Evolutionary conservation across 768 basidiomycete genomes (phyloP).

Genomic region (Suillus decipiens): DNA sequence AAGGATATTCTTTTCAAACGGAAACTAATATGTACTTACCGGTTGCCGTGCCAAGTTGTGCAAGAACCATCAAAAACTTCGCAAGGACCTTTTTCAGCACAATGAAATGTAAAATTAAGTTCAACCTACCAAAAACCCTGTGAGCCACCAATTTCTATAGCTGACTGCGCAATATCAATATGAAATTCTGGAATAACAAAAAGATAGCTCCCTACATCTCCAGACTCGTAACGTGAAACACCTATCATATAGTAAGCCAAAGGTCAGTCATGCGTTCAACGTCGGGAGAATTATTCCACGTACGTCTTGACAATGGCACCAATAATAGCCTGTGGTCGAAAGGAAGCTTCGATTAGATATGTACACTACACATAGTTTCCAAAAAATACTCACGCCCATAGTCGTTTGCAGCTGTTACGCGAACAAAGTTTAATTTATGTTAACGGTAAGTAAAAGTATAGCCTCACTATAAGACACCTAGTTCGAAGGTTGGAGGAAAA

Average conservation of each 20-base stretch:
- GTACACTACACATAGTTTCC: slow-evolving; percentile 6
- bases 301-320: slow-evolving; percentile 60
- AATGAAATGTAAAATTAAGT: neutral
- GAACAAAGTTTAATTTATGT: slow-evolving; percentile 4
- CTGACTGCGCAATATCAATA: slow-evolving; percentile 45
- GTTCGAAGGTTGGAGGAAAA: slow-evolving; percentile 26
- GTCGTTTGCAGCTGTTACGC: slow-evolving; percentile 44
- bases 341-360: neutral
- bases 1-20: neutral
- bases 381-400: slow-evolving; percentile 33
- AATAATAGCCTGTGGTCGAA: slow-evolving; percentile 44
- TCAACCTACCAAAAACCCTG: slow-evolving; percentile 45
- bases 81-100: slow-evolving; percentile 5
- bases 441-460: slow-evolving; percentile 11
- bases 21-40: slow-evolving; percentile 29
- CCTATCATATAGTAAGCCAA: slow-evolving; percentile 33
- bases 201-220: slow-evolving; percentile 48
- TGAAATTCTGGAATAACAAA: neutral
- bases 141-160: slow-evolving; percentile 49
- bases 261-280: neutral
- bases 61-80: slow-evolving; percentile 49
- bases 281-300: slow-evolving; percentile 19
- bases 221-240: slow-evolving; percentile 62
- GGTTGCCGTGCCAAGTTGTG: slow-evolving; percentile 48
- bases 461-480: slow-evolving; percentile 53